Base-by-base conservation (phyloP, 371 early-diverging fungal genomes). In the Mucor velutinosus region DNA sequence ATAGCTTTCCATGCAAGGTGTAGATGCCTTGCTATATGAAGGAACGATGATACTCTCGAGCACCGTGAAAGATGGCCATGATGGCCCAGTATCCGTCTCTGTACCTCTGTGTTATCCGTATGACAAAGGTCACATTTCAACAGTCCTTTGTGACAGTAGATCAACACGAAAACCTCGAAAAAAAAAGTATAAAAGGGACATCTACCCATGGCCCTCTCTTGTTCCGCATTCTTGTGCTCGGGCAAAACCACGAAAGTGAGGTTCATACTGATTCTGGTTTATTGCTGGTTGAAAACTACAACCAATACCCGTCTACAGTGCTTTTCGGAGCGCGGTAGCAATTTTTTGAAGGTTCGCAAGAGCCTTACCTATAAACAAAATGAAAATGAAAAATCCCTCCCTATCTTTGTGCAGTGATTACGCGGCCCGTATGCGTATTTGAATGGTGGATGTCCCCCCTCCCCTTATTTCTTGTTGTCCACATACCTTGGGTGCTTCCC, bases 251-350 rank as follows among this genome's bases (percentile, higher is more conserved):
- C 77, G 83, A 77, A 77, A 76, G 81, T 83, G 83, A 83, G 81
- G 83, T 80, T 71, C 67, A 41, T 77, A 83, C 83, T 74, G 83
- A 83, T 80, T 77, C 83, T 79, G 81, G 83, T 77, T 80, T 80
- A 80, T 83, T 83, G 83, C 83, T 83, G 83, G 81, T 83, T 83
- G 83, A 83, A 83, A 83, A 83, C 83, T 83, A 83, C 75, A 80
- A 80, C 83, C 83, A 83, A 83, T 83, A 76, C 75, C 83, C 83
- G 83, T 83, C 79, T 77, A 72, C 71, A 58, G 76, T 76, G 70
- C 79, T 69, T 61, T 74, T 58, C 49, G 70, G 77, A 58, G 78
- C 73, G 81, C 77, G 67, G 66, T 66, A 72, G 81, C 83, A 83
- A 83, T 83, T 83, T 83, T 83, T 83, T 72, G 76, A 73, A 76